These are phyloP conservation scores for Cladosporium cucumerinum DNA, from an alignment of 2,329 filamentous ascomycete genomes.

Conservation along the genomic window DNA sequence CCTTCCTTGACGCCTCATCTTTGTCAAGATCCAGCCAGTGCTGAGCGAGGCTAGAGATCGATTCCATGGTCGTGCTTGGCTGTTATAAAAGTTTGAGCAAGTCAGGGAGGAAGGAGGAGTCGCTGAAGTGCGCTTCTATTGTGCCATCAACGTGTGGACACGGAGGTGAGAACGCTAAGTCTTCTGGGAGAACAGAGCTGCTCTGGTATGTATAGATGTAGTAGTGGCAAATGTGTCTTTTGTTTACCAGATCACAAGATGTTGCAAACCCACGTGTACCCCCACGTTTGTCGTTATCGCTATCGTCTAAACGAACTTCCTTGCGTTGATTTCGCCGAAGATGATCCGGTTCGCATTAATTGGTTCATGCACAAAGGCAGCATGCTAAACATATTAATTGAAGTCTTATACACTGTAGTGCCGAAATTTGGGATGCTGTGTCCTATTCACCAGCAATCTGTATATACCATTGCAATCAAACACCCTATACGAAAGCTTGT, in stretches of 20 bases:
- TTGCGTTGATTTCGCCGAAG: neutral
- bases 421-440: neutral
- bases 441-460: neutral
- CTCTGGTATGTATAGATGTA: neutral
- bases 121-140: neutral
- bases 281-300: neutral
- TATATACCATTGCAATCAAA: neutral
- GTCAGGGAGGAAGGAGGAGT: neutral
- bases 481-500: conserved; percentile 61
- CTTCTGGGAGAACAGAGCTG: neutral
- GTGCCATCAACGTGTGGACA: neutral
- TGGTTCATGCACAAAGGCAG: neutral
- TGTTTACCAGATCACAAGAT: neutral
- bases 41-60: conserved; percentile 40
- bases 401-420: neutral
- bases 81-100: neutral
- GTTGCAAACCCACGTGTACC: neutral
- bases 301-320: neutral
- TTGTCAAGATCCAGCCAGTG: conserved; percentile 59
- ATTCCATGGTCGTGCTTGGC: conserved; percentile 1
- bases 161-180: neutral
- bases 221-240: neutral
- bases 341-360: neutral
- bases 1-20: conserved; percentile 51
- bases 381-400: neutral